Conservation (phyloP, 192 early-diverging fungal species). For the Obelidium mucronatum region DNA sequence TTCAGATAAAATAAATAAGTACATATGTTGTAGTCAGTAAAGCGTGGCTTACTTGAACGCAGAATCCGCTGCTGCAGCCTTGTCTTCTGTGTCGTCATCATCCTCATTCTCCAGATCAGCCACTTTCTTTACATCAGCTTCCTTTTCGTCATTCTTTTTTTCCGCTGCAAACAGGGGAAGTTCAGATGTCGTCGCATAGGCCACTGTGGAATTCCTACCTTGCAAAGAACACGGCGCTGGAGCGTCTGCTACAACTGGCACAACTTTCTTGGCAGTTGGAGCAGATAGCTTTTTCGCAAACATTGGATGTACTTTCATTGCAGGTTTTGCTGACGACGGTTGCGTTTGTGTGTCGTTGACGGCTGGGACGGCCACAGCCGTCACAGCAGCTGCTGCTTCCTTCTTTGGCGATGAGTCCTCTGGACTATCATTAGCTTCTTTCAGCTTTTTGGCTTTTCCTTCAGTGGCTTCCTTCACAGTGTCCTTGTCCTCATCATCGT, state of each 20-base stretch:
- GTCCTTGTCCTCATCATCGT: neutral
- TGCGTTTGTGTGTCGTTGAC: too few relatives aligned
- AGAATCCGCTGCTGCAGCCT: slow-evolving; percentile 1
- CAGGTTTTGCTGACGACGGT: too few relatives aligned
- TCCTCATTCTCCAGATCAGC: neutral
- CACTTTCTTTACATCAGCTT: neutral
- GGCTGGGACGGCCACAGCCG: neutral
- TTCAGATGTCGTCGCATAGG: neutral
- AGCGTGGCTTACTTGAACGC: slow-evolving; percentile 5
- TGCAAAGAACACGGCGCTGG: neutral
- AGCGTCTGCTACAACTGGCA: neutral
- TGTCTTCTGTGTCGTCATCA: neutral
- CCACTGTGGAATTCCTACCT: neutral
- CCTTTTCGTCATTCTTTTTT: neutral
- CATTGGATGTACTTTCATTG: slow-evolving; percentile 9
- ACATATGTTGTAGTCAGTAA: neutral
- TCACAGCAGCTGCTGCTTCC: neutral
- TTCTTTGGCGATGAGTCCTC: too few relatives aligned
- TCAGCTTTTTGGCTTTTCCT: neutral
- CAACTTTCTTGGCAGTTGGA: neutral
- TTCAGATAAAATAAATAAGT: neutral
- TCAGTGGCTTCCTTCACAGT: neutral
- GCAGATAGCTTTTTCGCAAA: neutral
- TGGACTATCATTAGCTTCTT: neutral
- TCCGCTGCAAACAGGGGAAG: neutral